These are phyloP conservation scores for Corylus heterophylla DNA, from an alignment of 306 rosid genomes.

Conservation along the genomic window DNA sequence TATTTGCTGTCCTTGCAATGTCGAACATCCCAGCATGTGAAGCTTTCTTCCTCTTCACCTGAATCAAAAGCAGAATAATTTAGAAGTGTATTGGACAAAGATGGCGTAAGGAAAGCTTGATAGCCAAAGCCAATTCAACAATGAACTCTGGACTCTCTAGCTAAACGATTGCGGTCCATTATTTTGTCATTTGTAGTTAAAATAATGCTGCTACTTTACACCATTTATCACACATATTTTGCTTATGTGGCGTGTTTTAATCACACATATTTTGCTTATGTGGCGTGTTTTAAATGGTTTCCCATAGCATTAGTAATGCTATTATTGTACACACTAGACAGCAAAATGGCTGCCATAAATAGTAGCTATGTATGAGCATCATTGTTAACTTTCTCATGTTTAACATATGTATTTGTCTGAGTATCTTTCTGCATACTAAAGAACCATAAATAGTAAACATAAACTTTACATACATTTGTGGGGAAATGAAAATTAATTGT, in stretches of 20 bases:
- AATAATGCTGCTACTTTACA: neutral
- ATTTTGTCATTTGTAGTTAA: neutral
- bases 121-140: neutral
- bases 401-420: neutral
- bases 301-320: too few species aligned
- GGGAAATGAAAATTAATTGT: neutral
- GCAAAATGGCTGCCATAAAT: neutral
- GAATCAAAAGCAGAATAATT: slow-evolving; percentile 18
- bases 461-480: neutral
- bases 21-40: slow-evolving; percentile 96
- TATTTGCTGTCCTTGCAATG: slow-evolving; percentile 82
- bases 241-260: too few species aligned
- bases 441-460: neutral
- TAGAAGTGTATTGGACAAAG: neutral
- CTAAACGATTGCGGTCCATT: neutral
- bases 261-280: too few species aligned
- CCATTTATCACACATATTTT: too few species aligned
- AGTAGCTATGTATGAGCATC: neutral
- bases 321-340: neutral
- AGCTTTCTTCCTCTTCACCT: slow-evolving; percentile 96
- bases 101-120: neutral
- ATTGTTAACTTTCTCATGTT: neutral
- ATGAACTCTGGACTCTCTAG: neutral
- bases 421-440: neutral
- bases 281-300: too few species aligned